These are phyloP conservation scores for Microbotryum silenes-acaulis DNA, from an alignment of 1,284 basidiomycete species.

Conservation along the genomic window DNA sequence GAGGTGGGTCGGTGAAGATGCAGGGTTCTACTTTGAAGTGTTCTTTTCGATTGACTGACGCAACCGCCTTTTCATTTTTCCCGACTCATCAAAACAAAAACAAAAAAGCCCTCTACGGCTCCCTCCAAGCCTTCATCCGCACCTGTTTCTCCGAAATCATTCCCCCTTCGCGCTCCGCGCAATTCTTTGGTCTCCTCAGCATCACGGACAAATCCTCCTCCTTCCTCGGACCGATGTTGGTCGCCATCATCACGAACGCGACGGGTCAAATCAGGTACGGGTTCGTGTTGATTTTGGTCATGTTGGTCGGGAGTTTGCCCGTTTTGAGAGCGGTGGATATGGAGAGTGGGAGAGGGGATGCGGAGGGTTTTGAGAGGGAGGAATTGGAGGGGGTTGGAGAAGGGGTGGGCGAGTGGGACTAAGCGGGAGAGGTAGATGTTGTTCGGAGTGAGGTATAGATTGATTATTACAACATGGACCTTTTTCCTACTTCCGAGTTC, in stretches of 20 bases:
- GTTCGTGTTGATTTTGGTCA: slow-evolving; percentile 73
- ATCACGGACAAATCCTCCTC: slow-evolving; percentile 86
- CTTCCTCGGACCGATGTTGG: slow-evolving; percentile 72
- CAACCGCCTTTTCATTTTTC: no score
- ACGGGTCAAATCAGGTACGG: slow-evolving; percentile 79
- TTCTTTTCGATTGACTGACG: no score
- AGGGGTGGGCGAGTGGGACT: neutral
- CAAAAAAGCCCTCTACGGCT: slow-evolving; percentile 54
- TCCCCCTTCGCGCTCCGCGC: slow-evolving; percentile 66
- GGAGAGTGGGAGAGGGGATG: slow-evolving; percentile 59
- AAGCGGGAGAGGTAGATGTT: neutral
- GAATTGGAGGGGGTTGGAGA: neutral
- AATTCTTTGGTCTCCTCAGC: slow-evolving; percentile 59
- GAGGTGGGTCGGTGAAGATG: slow-evolving; percentile 42
- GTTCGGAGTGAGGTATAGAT: no score
- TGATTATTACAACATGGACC: no score
- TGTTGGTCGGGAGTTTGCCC: slow-evolving; percentile 73
- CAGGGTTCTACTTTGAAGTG: neutral
- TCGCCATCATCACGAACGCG: slow-evolving; percentile 72
- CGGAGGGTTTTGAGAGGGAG: slow-evolving; percentile 40
- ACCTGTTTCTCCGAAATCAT: slow-evolving; percentile 70
- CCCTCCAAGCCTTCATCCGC: slow-evolving; percentile 70
- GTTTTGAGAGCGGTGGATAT: slow-evolving; percentile 56
- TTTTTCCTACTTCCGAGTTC: no score
- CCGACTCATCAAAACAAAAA: no score